These are phyloP conservation scores for Rhododendron kiyosumense DNA, from an alignment of 148 eudicot species.

Conservation along the genomic window DNA sequence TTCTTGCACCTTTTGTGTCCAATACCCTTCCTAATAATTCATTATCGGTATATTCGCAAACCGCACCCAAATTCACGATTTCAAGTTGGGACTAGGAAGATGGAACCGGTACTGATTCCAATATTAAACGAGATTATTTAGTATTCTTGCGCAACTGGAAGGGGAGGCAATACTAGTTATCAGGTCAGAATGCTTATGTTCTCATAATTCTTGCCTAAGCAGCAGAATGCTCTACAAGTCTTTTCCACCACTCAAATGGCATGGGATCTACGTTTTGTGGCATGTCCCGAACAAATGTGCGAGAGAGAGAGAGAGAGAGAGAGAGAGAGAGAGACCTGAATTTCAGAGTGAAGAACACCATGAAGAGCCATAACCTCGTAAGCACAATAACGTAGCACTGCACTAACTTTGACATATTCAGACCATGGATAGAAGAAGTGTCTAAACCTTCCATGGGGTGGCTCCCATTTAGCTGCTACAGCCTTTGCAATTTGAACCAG, in stretches of 20 bases:
- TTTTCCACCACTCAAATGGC: not conserved
- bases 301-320: not conserved
- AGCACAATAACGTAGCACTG: slow-evolving; percentile 53
- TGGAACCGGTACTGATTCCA: not conserved
- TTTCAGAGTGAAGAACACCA: slow-evolving; percentile 67
- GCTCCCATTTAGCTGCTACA: slow-evolving; percentile 64
- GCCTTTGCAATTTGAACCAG: slow-evolving; percentile 27
- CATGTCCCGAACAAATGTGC: not conserved
- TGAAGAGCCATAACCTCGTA: slow-evolving; percentile 68
- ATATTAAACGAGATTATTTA: not conserved
- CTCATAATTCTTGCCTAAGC: not conserved
- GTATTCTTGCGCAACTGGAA: not conserved
- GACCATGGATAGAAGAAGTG: slow-evolving; percentile 61
- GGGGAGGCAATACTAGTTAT: not conserved
- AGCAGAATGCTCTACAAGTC: not conserved
- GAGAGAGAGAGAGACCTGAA: slow-evolving; percentile 30
- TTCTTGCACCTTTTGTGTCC: not conserved
- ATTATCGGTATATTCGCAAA: slow-evolving; percentile 6
- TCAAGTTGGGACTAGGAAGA: not conserved
- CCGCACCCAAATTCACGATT: not conserved
- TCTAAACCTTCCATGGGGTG: slow-evolving; percentile 60
- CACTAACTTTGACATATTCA: slow-evolving; percentile 56
- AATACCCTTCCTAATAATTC: not conserved
- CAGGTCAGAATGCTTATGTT: not conserved
- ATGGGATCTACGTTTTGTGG: too few species aligned